phyloP scores from a whole-genome alignment of 345 rosid genomes.

The Rhodamnia argentea region DNA sequence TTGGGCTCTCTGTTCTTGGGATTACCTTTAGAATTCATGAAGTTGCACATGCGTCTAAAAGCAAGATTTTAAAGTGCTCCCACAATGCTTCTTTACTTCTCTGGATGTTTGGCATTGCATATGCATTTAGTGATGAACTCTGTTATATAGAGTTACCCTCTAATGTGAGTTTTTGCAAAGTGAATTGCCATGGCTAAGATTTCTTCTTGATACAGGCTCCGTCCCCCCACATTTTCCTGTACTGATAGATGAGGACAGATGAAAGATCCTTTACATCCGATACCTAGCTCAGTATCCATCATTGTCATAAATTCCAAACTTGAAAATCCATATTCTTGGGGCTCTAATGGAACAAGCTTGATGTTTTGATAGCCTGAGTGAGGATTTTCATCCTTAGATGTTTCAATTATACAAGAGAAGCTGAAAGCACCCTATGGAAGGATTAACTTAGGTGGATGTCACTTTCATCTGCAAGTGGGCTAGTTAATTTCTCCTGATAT shows the following conservation, averaged over 20 bases:
- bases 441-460: background rate
- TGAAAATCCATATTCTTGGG: background rate
- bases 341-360: background rate
- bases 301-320: background rate
- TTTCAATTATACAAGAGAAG: background rate
- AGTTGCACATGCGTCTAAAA: background rate
- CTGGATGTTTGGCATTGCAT: background rate
- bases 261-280: background rate
- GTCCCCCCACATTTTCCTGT: background rate
- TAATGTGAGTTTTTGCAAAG: background rate
- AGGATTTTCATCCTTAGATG: background rate
- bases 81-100: background rate
- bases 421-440: background rate
- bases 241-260: background rate
- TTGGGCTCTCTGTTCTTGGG: background rate
- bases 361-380: background rate
- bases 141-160: background rate
- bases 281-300: background rate
- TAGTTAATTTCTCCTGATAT: background rate
- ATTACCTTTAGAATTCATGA: background rate
- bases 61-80: background rate
- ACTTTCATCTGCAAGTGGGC: background rate
- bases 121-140: background rate
- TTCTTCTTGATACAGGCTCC: background rate
- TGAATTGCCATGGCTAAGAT: background rate